Evolutionary conservation across 306 rosid genomes (phyloP).

Genomic region (Quercus berberidifolia): DNA sequence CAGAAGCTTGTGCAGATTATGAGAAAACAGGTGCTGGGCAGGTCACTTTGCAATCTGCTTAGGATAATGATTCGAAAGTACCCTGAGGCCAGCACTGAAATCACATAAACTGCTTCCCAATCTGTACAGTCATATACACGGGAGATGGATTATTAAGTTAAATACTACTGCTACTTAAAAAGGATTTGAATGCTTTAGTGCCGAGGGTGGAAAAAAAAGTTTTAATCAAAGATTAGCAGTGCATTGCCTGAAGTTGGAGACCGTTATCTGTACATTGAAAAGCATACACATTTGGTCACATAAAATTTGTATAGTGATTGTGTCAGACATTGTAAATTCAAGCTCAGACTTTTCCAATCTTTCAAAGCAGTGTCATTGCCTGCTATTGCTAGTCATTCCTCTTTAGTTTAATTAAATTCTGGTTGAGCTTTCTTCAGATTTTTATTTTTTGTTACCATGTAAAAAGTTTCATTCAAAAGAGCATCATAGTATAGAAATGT

Average conservation of each 20-base stretch:
- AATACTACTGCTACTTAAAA: conserved; percentile 7
- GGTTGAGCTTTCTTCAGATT: neutral
- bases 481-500: neutral
- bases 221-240: conserved; percentile 10
- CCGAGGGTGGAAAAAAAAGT: neutral
- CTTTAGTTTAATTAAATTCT: neutral
- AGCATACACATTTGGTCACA: neutral
- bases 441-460: neutral
- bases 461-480: neutral
- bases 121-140: conserved; percentile 29
- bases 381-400: neutral
- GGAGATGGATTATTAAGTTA: conserved; percentile 12
- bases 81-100: neutral
- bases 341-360: neutral
- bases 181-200: conserved; percentile 12
- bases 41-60: conserved; percentile 77
- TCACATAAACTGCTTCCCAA: conserved; percentile 5
- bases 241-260: conserved; percentile 10
- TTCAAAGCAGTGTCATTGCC: neutral
- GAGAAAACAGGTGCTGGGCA: conserved; percentile 56
- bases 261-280: conserved; percentile 16
- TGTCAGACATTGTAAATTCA: conserved; percentile 43
- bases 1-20: conserved; percentile 78
- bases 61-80: conserved; percentile 22
- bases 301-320: conserved; percentile 38